Evolutionary conservation across 306 rosid species (phyloP).

Genomic region (Medicago ruthenica): DNA sequence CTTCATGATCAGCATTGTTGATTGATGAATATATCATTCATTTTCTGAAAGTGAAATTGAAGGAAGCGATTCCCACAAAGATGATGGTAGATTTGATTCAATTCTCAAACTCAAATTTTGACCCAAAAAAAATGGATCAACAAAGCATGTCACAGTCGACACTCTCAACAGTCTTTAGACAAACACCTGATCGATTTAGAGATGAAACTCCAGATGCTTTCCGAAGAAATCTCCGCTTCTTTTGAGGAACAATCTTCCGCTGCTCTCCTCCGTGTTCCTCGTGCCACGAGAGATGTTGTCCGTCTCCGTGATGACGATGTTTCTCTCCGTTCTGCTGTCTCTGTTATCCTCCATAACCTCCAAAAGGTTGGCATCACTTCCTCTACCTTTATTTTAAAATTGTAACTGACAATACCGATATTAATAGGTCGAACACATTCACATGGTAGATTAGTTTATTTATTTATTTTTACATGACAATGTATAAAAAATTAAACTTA

Average conservation of each 20-base stretch:
- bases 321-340: slow-evolving; percentile 81
- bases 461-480: no score
- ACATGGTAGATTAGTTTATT: no score
- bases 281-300: slow-evolving; percentile 88
- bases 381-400: no score
- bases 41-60: background rate
- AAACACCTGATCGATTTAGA: slow-evolving; percentile 87
- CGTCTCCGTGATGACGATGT: slow-evolving; percentile 94
- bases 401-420: no score
- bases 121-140: slow-evolving; percentile 96
- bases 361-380: slow-evolving; percentile 52
- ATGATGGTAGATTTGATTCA: slow-evolving; percentile 93
- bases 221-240: slow-evolving; percentile 91
- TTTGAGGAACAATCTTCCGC: slow-evolving; percentile 93
- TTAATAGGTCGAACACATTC: no score
- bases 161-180: slow-evolving; percentile 80
- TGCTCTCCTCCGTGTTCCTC: slow-evolving; percentile 94
- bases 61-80: background rate
- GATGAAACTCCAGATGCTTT: slow-evolving; percentile 93
- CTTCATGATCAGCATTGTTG: background rate
- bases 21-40: slow-evolving; percentile 31
- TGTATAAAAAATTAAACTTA: no score
- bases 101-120: slow-evolving; percentile 78
- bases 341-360: slow-evolving; percentile 87
- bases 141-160: slow-evolving; percentile 86